These are phyloP conservation scores for Hamigera avellanea DNA, from an alignment of 495 filamentous ascomycete species.

Conservation along the genomic window DNA sequence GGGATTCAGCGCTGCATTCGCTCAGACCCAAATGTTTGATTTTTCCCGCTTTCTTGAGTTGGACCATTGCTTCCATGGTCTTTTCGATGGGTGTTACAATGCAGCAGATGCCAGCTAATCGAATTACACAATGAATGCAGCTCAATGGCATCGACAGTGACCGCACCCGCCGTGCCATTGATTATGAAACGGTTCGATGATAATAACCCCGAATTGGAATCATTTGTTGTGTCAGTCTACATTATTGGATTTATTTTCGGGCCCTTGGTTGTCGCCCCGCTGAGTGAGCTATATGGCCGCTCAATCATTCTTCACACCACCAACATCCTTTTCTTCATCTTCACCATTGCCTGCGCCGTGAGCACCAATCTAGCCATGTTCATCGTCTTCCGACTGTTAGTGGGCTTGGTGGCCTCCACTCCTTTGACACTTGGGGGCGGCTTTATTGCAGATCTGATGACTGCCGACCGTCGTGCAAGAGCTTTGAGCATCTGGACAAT, in stretches of 20 bases:
- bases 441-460: constrained; percentile 37
- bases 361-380: constrained; percentile 29
- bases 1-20: constrained; percentile 44
- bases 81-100: constrained; percentile 52
- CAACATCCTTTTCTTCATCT: constrained; percentile 21
- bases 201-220: not conserved
- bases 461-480: constrained; percentile 29
- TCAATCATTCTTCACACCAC: constrained; percentile 16
- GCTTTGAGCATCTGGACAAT: constrained; percentile 36
- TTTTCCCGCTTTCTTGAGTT: constrained; percentile 43
- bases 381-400: constrained; percentile 36
- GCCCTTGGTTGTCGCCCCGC: constrained; percentile 6
- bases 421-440: constrained; percentile 35
- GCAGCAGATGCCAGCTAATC: no score
- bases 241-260: not conserved
- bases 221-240: not conserved
- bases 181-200: not conserved
- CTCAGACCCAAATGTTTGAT: constrained; percentile 48
- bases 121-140: no score
- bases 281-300: constrained; percentile 24
- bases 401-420: constrained; percentile 27
- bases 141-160: not conserved
- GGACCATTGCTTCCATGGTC: constrained; percentile 40
- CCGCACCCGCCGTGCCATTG: not conserved
- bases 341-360: constrained; percentile 15